Conservation (phyloP, 306 rosid species). For the Castanospermum australe region DNA sequence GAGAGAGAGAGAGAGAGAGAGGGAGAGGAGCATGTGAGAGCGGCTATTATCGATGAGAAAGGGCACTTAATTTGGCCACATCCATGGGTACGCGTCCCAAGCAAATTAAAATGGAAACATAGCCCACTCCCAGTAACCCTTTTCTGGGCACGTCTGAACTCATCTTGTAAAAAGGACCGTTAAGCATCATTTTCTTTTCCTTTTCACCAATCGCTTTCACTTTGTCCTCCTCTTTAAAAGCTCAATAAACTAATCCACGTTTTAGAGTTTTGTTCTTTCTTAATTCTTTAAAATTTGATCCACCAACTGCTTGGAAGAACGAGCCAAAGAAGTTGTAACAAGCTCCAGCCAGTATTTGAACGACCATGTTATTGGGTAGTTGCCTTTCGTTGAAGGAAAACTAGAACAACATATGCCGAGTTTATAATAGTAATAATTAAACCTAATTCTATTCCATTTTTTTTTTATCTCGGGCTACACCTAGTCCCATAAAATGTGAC, state of each 20-base stretch:
- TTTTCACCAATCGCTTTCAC: constrained; percentile 28
- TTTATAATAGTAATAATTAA: neutral
- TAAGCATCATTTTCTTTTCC: constrained; percentile 44
- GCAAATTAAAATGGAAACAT: constrained; percentile 32
- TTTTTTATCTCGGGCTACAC: constrained; percentile 8
- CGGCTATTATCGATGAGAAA: constrained; percentile 43
- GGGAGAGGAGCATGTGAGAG: constrained; percentile 48
- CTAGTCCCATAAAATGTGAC: constrained; percentile 28
- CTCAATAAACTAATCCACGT: constrained; percentile 24
- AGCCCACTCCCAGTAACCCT: neutral
- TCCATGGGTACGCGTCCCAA: constrained; percentile 48
- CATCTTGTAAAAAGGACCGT: constrained; percentile 36
- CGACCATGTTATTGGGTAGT: constrained; percentile 26
- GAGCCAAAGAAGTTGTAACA: constrained; percentile 25
- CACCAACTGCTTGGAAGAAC: constrained; percentile 23
- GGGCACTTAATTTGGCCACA: constrained; percentile 50
- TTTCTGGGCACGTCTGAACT: neutral
- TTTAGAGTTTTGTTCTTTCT: constrained; percentile 6
- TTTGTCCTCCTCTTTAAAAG: constrained; percentile 32
- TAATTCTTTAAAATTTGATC: neutral
- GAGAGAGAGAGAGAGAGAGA: constrained; percentile 22
- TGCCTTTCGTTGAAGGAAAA: constrained; percentile 48
- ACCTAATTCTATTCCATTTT: constrained; percentile 24
- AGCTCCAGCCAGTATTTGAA: neutral
- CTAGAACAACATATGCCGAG: constrained; percentile 22